Evolutionary conservation across 2,329 filamentous ascomycete species (phyloP).

Genomic region (Lecanicillium sp.): DNA sequence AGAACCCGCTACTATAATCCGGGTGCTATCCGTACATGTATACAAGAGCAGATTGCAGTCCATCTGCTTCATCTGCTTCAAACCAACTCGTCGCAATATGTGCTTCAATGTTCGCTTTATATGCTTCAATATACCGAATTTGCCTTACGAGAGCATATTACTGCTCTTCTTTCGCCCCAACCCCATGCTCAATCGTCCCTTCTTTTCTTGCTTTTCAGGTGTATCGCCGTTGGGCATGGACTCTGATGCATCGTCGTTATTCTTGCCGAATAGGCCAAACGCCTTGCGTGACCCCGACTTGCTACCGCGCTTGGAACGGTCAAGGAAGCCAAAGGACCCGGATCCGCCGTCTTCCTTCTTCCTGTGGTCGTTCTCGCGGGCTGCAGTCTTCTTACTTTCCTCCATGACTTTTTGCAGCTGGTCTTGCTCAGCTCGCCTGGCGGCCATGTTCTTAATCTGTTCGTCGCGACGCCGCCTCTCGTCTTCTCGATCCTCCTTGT

Average conservation of each 20-base stretch:
- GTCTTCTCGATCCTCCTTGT: conserved; percentile 29
- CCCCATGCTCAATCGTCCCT: conserved; percentile 58
- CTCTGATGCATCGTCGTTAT: conserved; percentile 17
- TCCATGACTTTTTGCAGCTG: conserved; percentile 57
- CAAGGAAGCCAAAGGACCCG: conserved; percentile 43
- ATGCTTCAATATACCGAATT: background rate
- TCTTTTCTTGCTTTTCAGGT: conserved; percentile 42
- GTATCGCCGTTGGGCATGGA: conserved; percentile 16
- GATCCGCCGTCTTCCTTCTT: conserved; percentile 31
- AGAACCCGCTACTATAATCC: no score
- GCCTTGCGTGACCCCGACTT: conserved; percentile 75
- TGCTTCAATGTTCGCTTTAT: background rate
- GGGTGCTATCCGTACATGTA: no score
- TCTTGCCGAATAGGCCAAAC: conserved; percentile 55
- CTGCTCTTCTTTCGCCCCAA: conserved; percentile 66
- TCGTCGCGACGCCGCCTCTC: conserved; percentile 38
- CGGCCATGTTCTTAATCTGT: conserved; percentile 43
- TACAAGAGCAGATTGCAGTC: no score
- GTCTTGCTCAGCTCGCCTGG: conserved; percentile 47
- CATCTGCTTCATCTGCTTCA: no score
- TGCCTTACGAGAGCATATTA: conserved; percentile 25
- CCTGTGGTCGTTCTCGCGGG: conserved; percentile 37
- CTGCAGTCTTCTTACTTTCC: conserved; percentile 55
- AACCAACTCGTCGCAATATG: no score
- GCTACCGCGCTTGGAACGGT: conserved; percentile 60